A percentile compares a stretch with the other conserved stretches of the same genome.
Conservation (phyloP, 139 green algal species). For the Yamagishiella unicocca region DNA sequence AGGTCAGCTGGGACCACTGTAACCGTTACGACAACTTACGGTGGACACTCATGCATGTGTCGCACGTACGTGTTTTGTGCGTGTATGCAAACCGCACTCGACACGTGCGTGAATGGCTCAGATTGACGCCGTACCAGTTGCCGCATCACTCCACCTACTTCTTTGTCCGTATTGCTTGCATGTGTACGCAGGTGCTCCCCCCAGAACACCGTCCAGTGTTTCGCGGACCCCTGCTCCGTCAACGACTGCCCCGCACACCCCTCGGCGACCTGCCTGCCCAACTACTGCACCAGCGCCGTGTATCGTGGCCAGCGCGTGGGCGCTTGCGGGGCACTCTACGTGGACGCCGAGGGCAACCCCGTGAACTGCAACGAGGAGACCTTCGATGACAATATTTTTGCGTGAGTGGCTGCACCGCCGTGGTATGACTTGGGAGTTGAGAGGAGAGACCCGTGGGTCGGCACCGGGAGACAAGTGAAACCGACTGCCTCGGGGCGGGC, state of each 20-base stretch:
- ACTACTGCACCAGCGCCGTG: not conserved
- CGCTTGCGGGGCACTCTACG: slow-evolving; percentile 2
- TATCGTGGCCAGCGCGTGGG: not conserved
- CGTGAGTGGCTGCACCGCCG: not conserved
- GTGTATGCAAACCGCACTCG: no score
- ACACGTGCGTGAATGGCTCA: no score
- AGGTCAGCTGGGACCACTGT: no score
- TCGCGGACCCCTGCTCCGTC: not conserved
- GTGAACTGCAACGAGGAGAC: not conserved
- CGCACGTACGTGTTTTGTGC: no score
- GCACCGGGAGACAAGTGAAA: no score
- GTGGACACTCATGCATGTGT: no score
- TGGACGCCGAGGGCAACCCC: not conserved
- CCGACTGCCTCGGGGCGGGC: no score
- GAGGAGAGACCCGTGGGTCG: no score
- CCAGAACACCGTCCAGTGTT: not conserved
- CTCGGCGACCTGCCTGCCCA: not conserved
- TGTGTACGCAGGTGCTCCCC: not conserved
- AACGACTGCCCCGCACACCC: not conserved
- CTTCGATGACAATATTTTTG: not conserved
- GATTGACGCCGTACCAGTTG: no score
- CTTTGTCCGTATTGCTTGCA: not conserved
- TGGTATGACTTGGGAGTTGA: no score
- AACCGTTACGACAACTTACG: no score
- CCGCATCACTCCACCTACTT: no score